These are phyloP conservation scores for Teratosphaeriaceae sp. DNA, from an alignment of 2,329 filamentous ascomycete species.

Conservation along the genomic window DNA sequence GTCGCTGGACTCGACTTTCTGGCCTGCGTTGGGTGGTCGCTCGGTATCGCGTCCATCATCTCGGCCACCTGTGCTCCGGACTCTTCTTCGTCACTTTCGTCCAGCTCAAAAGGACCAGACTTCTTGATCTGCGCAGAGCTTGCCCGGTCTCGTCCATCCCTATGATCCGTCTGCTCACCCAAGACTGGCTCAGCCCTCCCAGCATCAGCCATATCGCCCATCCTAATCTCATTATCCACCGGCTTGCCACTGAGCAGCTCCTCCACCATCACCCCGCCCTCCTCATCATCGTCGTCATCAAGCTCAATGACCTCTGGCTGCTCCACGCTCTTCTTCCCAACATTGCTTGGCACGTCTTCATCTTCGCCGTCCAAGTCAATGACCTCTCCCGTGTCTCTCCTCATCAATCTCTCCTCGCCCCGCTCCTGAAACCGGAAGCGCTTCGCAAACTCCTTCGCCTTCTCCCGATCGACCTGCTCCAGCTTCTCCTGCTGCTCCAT, in stretches of 20 bases:
- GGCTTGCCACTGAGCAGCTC: conserved; percentile 3
- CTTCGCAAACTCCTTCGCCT: conserved; percentile 50
- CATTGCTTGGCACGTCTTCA: conserved; percentile 4
- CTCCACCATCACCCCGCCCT: conserved; percentile 1
- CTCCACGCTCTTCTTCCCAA: not conserved
- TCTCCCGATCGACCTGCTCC: conserved; percentile 45
- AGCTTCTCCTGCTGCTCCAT: conserved; percentile 42
- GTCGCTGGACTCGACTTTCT: not conserved
- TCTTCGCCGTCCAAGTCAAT: conserved; percentile 42
- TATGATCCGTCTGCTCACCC: conserved; percentile 12
- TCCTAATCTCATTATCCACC: conserved; percentile 13
- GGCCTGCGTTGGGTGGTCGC: not conserved
- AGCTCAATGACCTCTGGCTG: conserved; percentile 31
- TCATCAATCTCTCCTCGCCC: conserved; percentile 50
- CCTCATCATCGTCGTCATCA: conserved; percentile 22
- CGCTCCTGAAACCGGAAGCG: conserved; percentile 53
- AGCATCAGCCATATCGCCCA: conserved; percentile 41
- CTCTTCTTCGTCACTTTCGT: conserved; percentile 9
- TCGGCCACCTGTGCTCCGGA: not conserved
- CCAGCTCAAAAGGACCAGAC: conserved; percentile 10
- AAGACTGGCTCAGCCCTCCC: conserved; percentile 36
- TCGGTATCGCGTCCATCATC: not conserved
- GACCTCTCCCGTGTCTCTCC: conserved; percentile 46
- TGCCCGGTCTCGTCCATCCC: conserved; percentile 1
- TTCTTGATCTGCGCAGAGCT: conserved; percentile 2